Evolutionary conservation across 2,329 filamentous ascomycete genomes (phyloP).

Genomic region (Colletotrichum plurivorum): DNA sequence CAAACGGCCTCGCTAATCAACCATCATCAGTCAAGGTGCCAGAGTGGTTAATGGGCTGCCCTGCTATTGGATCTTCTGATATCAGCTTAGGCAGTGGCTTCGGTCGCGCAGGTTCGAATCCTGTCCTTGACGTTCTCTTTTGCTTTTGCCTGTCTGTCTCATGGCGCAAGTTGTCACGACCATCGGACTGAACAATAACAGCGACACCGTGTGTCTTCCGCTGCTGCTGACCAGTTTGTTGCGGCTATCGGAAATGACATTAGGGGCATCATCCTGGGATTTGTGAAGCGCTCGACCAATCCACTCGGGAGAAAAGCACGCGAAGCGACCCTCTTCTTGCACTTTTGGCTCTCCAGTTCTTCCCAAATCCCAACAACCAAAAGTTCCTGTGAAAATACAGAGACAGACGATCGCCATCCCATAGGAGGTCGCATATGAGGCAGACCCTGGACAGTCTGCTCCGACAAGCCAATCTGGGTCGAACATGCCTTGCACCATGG

Average conservation of each 20-base stretch:
- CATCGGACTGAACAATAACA: neutral
- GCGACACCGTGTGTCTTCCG: too few relatives aligned
- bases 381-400: neutral
- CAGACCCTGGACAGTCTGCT: neutral
- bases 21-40: constrained; percentile 32
- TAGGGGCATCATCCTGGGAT: neutral
- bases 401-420: neutral
- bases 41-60: constrained; percentile 41
- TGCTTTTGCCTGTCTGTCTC: neutral
- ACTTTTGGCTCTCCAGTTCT: neutral
- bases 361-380: neutral
- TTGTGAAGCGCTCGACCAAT: neutral
- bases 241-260: too few relatives aligned
- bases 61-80: constrained; percentile 25
- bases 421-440: neutral
- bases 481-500: too few relatives aligned
- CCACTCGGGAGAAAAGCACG: constrained; percentile 1
- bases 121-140: constrained; percentile 34
- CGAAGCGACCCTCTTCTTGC: neutral
- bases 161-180: too few relatives aligned
- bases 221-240: too few relatives aligned
- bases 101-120: constrained; percentile 41
- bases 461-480: too few relatives aligned
- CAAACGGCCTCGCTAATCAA: fast-evolving
- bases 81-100: constrained; percentile 36